Evolutionary conservation across 2,329 filamentous ascomycete species (phyloP).

Genomic region (Fusarium austroafricanum): DNA sequence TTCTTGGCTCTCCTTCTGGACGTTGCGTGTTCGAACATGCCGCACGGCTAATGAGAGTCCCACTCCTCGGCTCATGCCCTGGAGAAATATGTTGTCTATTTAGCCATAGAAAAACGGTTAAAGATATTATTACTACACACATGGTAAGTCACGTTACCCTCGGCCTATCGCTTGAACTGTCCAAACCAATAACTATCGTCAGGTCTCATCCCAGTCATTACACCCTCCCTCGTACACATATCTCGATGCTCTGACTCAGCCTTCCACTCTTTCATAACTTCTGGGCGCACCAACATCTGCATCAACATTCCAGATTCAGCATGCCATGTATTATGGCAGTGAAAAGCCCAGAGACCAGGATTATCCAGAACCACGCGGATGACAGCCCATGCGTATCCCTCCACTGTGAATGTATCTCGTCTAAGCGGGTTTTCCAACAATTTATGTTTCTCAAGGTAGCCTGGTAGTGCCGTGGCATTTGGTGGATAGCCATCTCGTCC

Average conservation of each 20-base stretch:
- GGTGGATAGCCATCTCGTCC: constrained; percentile 52
- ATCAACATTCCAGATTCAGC: constrained; percentile 68
- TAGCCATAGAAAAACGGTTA: no score
- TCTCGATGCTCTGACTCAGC: constrained; percentile 37
- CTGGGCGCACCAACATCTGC: constrained; percentile 60
- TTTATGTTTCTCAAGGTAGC: constrained; percentile 42
- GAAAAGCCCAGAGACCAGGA: constrained; percentile 68
- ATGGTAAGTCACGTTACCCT: no score
- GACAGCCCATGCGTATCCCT: constrained; percentile 66
- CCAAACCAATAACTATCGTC: constrained; percentile 55
- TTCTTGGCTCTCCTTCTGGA: no score
- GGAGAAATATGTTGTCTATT: neutral
- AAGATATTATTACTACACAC: neutral
- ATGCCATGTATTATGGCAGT: constrained; percentile 71
- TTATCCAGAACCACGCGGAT: constrained; percentile 68
- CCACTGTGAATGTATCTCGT: constrained; percentile 61
- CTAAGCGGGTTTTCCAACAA: constrained; percentile 50
- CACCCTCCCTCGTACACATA: constrained; percentile 48
- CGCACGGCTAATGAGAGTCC: neutral
- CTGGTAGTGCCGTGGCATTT: constrained; percentile 36
- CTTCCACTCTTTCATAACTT: constrained; percentile 46
- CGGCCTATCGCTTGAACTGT: constrained; percentile 12
- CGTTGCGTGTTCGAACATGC: neutral
- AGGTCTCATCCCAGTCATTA: constrained; percentile 49
- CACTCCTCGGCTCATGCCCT: neutral